phyloP scores from a whole-genome alignment of 495 filamentous ascomycete species.

The Penicillium alfredii region DNA sequence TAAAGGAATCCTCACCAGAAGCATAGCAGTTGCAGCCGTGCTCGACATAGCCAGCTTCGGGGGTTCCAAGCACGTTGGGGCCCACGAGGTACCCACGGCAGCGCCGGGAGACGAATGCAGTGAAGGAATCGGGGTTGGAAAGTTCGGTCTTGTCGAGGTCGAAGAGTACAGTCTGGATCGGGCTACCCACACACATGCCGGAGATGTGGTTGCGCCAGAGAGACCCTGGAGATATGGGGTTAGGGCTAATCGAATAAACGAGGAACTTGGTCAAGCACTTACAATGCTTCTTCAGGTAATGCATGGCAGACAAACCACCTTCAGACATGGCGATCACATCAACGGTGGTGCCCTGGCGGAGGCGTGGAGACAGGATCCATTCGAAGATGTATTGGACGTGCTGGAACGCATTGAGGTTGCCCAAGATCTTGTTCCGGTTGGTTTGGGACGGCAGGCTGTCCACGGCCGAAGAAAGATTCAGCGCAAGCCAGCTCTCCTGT shows the following conservation, averaged over 20 bases:
- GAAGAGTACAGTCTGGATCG: conserved; percentile 17
- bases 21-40: conserved; percentile 47
- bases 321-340: conserved; percentile 62
- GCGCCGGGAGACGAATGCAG: conserved; percentile 41
- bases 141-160: conserved; percentile 15
- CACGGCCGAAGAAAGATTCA: conserved; percentile 53
- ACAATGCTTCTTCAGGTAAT: conserved; percentile 56
- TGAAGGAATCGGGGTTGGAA: conserved; percentile 20
- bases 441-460: conserved; percentile 29
- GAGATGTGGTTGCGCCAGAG: conserved; percentile 30
- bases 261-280: too few relatives aligned
- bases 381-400: conserved; percentile 64
- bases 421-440: conserved; percentile 49
- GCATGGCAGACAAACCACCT: conserved; percentile 45
- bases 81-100: conserved; percentile 56
- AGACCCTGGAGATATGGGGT: conserved; percentile 26
- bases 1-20: conserved; percentile 33
- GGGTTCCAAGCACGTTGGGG: conserved; percentile 39
- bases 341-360: conserved; percentile 43
- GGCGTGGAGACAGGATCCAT: conserved; percentile 43
- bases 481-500: conserved; percentile 40
- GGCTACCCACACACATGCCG: conserved; percentile 30
- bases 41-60: conserved; percentile 35
- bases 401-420: conserved; percentile 41
- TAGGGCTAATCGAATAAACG: too few relatives aligned